Conservation (phyloP, 805 yeast species). For the Metschnikowia kunwiensis region DNA sequence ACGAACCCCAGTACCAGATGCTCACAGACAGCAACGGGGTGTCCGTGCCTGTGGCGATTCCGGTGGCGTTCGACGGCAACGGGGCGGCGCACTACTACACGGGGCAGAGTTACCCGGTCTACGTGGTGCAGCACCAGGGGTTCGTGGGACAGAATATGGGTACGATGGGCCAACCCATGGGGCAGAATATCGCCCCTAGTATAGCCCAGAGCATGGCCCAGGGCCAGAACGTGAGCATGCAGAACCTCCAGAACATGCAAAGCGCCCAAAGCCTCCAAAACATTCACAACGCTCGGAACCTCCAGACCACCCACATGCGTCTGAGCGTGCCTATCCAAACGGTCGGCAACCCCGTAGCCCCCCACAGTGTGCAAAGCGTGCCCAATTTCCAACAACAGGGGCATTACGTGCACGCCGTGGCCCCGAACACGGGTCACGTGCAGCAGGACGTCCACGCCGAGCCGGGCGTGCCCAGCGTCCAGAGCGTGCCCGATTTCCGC, state of each 20-base stretch:
- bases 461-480: neutral
- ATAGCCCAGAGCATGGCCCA: no score
- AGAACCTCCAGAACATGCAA: no score
- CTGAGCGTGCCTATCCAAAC: no score
- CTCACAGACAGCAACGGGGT: slow-evolving; percentile 7
- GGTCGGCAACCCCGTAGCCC: no score
- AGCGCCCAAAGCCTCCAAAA: no score
- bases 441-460: neutral
- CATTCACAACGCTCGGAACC: no score
- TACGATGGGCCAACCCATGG: no score
- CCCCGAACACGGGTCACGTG: neutral
- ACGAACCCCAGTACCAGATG: slow-evolving; percentile 6
- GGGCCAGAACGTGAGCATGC: no score
- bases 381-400: slow-evolving; percentile 10
- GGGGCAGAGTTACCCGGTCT: slow-evolving; percentile 33
- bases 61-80: slow-evolving; percentile 30
- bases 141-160: no score
- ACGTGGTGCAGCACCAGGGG: slow-evolving; percentile 34
- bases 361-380: slow-evolving; percentile 11
- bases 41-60: slow-evolving; percentile 19
- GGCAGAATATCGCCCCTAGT: no score
- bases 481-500: slow-evolving; percentile 9
- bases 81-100: slow-evolving; percentile 32
- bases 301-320: no score
- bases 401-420: neutral